Evolutionary conservation across 495 filamentous ascomycete genomes (phyloP).

Genomic region (Parathielavia hyrcaniae): DNA sequence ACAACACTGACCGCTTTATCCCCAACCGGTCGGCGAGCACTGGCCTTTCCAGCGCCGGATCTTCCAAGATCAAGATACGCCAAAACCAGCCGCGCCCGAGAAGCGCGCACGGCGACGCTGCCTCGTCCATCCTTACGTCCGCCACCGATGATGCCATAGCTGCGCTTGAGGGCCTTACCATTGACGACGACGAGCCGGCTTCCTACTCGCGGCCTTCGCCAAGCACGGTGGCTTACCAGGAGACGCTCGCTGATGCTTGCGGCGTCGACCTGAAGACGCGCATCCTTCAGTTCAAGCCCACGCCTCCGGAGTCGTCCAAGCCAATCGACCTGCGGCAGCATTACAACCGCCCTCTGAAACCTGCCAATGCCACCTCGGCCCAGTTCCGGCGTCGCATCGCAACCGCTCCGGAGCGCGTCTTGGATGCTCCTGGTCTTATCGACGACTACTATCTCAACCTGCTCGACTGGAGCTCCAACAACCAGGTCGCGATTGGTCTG

Average conservation of each 20-base stretch:
- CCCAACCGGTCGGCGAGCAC: conserved; percentile 87
- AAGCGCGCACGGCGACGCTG: conserved; percentile 57
- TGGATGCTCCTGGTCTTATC: conserved; percentile 93
- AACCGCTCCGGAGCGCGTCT: conserved; percentile 89
- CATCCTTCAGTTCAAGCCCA: conserved; percentile 98
- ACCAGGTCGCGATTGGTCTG: conserved; percentile 96
- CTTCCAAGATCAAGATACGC: conserved; percentile 64
- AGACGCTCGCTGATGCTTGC: conserved; percentile 84
- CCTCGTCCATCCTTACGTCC: conserved; percentile 56
- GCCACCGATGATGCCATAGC: conserved; percentile 71
- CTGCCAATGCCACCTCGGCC: conserved; percentile 61
- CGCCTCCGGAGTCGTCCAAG: conserved; percentile 91
- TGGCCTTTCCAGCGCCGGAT: conserved; percentile 71
- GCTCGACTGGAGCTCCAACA: conserved; percentile 92
- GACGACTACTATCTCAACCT: conserved; percentile 99
- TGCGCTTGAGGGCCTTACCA: conserved; percentile 68
- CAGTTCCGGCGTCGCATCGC: conserved; percentile 87
- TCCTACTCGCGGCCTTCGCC: conserved; percentile 74
- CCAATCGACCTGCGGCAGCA: conserved; percentile 95
- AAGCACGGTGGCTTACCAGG: conserved; percentile 84
- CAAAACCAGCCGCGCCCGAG: conserved; percentile 64
- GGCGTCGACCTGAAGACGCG: conserved; percentile 88
- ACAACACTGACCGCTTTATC: conserved; percentile 92
- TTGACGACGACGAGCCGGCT: conserved; percentile 48
- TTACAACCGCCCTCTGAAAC: conserved; percentile 93